A percentile compares a stretch with the other conserved stretches of the same genome.
Evolutionary conservation across 2,329 filamentous ascomycete species (phyloP).

Genomic region (Penicillium sp.): DNA sequence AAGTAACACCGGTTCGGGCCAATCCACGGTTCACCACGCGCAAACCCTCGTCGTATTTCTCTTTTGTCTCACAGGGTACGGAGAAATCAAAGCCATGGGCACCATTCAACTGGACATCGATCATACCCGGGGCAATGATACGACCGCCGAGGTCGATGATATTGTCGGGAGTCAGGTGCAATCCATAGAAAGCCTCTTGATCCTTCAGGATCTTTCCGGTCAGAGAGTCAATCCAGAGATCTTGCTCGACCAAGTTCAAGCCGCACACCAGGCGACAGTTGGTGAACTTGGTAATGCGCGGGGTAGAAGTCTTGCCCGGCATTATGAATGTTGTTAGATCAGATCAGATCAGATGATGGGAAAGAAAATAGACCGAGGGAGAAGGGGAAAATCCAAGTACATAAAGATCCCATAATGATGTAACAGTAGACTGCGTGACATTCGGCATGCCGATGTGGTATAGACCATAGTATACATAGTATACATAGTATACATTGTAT

Average conservation of each 20-base stretch:
- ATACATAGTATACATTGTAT: not conserved
- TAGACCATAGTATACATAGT: not conserved
- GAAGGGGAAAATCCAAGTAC: not conserved
- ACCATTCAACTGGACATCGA: constrained; percentile 89
- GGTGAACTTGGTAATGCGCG: constrained; percentile 77
- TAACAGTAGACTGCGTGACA: constrained; percentile 22
- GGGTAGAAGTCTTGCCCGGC: constrained; percentile 37
- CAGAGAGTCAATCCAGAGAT: constrained; percentile 83
- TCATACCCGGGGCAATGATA: constrained; percentile 81
- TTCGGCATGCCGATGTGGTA: constrained; percentile 28
- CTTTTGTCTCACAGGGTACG: constrained; percentile 63
- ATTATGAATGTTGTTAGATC: constrained; percentile 25
- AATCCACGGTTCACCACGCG: constrained; percentile 69
- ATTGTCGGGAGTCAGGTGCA: constrained; percentile 61
- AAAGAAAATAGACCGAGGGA: constrained; percentile 1
- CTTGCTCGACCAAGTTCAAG: constrained; percentile 67
- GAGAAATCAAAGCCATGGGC: constrained; percentile 94
- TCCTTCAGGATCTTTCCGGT: constrained; percentile 79
- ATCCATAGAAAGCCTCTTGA: constrained; percentile 57
- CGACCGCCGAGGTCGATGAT: constrained; percentile 78
- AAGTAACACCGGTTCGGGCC: constrained; percentile 78
- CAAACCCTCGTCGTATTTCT: constrained; percentile 71
- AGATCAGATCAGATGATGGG: not conserved
- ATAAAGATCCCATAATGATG: constrained; percentile 19
- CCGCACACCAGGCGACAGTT: constrained; percentile 78